Conservation (phyloP, 2,329 filamentous ascomycete species). For the Rutstroemia sp. region DNA sequence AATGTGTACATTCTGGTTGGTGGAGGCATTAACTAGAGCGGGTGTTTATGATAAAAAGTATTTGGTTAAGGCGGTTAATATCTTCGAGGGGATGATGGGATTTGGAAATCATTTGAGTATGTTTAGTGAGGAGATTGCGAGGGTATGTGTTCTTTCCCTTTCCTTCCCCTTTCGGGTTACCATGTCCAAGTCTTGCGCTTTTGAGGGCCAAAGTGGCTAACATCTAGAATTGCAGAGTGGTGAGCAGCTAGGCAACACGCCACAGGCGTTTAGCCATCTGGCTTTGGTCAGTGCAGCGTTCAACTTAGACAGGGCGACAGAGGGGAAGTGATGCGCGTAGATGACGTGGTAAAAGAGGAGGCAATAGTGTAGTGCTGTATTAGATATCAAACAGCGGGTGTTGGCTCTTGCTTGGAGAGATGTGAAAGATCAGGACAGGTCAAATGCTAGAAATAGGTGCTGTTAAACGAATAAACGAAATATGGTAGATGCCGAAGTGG, state of each 20-base stretch:
- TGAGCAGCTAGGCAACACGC: slow-evolving; percentile 73
- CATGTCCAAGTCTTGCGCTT: no score
- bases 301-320: slow-evolving; percentile 53
- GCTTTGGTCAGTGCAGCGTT: slow-evolving; percentile 71
- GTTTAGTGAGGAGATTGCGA: slow-evolving; percentile 72
- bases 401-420: no score
- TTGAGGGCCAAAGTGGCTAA: no score
- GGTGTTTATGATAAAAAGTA: slow-evolving; percentile 58
- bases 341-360: no score
- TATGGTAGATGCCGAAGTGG: no score
- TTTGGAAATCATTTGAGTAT: slow-evolving; percentile 73
- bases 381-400: no score
- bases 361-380: no score
- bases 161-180: no score
- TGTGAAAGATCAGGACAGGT: no score
- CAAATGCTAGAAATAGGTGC: no score
- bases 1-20: slow-evolving; percentile 80
- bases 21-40: slow-evolving; percentile 68
- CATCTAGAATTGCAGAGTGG: slow-evolving; percentile 37
- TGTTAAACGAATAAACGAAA: no score
- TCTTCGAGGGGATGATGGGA: slow-evolving; percentile 71
- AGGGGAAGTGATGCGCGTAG: background rate
- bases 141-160: slow-evolving; percentile 22
- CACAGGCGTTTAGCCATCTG: slow-evolving; percentile 71
- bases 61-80: slow-evolving; percentile 51